Percentiles rank a stretch among this genome's conserved stretches.
phyloP scores from a whole-genome alignment of 2,329 filamentous ascomycete genomes.

The Cladosporium halotolerans region DNA sequence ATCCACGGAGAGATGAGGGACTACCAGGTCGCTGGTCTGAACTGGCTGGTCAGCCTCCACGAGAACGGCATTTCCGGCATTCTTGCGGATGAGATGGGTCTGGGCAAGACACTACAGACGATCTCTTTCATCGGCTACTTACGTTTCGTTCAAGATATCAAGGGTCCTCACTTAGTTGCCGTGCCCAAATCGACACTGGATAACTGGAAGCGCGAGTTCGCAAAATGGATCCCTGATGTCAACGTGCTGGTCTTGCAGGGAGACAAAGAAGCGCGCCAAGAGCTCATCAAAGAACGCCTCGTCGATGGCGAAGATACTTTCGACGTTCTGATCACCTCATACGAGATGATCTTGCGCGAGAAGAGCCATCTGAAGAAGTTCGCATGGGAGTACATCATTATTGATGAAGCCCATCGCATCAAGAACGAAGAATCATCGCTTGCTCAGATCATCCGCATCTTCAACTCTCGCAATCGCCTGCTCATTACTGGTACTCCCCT shows the following conservation, averaged over 20 bases:
- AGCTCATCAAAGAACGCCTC: slow-evolving; percentile 84
- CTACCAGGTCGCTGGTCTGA: slow-evolving; percentile 90
- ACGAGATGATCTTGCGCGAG: slow-evolving; percentile 96
- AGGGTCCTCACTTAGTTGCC: slow-evolving; percentile 80
- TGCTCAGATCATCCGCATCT: slow-evolving; percentile 91
- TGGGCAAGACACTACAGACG: slow-evolving; percentile 95
- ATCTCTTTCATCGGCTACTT: slow-evolving; percentile 95
- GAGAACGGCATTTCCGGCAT: slow-evolving; percentile 99
- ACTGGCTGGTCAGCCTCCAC: slow-evolving; percentile 95
- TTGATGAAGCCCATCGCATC: slow-evolving; percentile 96
- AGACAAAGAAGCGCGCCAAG: slow-evolving; percentile 84
- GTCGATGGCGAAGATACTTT: slow-evolving; percentile 74
- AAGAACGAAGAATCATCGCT: slow-evolving; percentile 98
- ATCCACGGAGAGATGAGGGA: slow-evolving; percentile 87
- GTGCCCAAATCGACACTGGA: slow-evolving; percentile 97
- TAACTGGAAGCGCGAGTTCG: slow-evolving; percentile 96
- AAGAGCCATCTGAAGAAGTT: slow-evolving; percentile 95
- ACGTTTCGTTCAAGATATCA: slow-evolving; percentile 82
- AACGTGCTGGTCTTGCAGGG: slow-evolving; percentile 91
- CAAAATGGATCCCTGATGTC: slow-evolving; percentile 89
- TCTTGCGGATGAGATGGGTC: slow-evolving; percentile 95
- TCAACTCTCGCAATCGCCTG: slow-evolving; percentile 89
- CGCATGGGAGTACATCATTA: slow-evolving; percentile 99
- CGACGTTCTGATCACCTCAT: slow-evolving; percentile 96
- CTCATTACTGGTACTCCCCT: slow-evolving; percentile 94